Evolutionary conservation across 805 yeast genomes (phyloP), one percentile per base, ranked within the genome.

Genomic region (Blastobotrys robertii): DNA sequence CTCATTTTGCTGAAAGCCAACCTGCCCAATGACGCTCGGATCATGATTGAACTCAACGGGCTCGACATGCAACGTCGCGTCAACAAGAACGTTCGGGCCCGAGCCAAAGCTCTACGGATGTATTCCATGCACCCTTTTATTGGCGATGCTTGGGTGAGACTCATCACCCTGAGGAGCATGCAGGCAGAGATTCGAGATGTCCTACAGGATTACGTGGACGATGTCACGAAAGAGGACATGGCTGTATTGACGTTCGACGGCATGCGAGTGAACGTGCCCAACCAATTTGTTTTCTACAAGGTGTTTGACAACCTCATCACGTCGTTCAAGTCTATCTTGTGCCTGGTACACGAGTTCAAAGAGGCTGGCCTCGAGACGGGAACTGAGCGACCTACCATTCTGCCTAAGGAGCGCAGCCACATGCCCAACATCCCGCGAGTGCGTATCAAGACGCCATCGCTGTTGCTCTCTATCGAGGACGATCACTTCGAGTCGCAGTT

Each of bases 401-500:
- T 40, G 43, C 63, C 66, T 4, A 52, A 55, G 39, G 52, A 50
- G 39, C 44, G 50, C 33, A 43, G 46, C 30, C 34, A 41, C 42
- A 58, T 53, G 42, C 67, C 56, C 30, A 50, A 50, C 3, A 47
- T 63, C 12, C 65, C 90, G 2, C 54, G 58, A 30, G 62, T 85
- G 2, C 69, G 72, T 15, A 50, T 87, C 31, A 70, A 65, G 34
- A 67, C 94, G 0, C 67, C 67, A 4, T 66, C 74, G 34, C 68
- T 84, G 48, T 67, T 81, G 3, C 63, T 87, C 32, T 70, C 81
- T 16, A 68, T 87, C 49, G 95, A 84, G 44, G 94, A 84, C 59
- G 97, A 90, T 60, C 90, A 94, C 6, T 87, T 88, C 58, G 97
- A 90, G 60, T 68, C 78, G 6, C 79, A 84, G 52, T 63, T 88